Evolutionary conservation across 176 grass and related monocot genomes (phyloP), one percentile per base, ranked within the genome.

Genomic region (Tillandsia leiboldiana): DNA sequence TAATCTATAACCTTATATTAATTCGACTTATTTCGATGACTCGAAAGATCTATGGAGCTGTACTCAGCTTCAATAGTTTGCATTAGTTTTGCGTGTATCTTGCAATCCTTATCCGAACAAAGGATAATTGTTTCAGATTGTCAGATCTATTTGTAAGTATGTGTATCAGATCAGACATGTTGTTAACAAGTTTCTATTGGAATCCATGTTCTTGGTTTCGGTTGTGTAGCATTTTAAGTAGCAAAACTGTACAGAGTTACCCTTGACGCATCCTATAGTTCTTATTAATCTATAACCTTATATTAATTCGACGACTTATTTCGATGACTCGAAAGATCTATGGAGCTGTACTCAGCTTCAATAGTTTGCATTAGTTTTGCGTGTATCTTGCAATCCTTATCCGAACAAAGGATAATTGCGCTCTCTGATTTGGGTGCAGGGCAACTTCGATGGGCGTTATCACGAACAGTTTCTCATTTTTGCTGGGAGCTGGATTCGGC

Each of bases 361-460:
- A 1, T 22, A 42, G 7, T 23, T 23, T 61, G 3, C 8, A 61
- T 17, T 61, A 9, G 2, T 20, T 61, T 61, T 15, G 15, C 2
- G n/a, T 4, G 6, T 61, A 18, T 61, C 15, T 61, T 61, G 56
- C 7, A 15, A 22, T 0, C 56, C 7, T 23, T 18, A 3, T 4
- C 1, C 22, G 18, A 61, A 23, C 56, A 17, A 61, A 61, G 8
- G 22, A 61, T 20, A 23, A 61, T 61, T 61, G 2, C 15, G 1
- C 22, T 61, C 48, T 70, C 49, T 51, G 18, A 33, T 48, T 51
- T 64, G 15, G 53, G 8, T 77, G 50, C 82, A 85, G 82, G 51
- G 47, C 26, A 70, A 51, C 51, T 54, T 52, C 10, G 14, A 94
- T 94, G 90, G 90, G 86, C 1, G 72, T 93, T 72, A 50, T 94